A percentile compares a stretch with the other conserved stretches of the same genome.
These are phyloP conservation scores for Theobroma grandiflorum DNA, from an alignment of 441 rosid species.

Conservation along the genomic window DNA sequence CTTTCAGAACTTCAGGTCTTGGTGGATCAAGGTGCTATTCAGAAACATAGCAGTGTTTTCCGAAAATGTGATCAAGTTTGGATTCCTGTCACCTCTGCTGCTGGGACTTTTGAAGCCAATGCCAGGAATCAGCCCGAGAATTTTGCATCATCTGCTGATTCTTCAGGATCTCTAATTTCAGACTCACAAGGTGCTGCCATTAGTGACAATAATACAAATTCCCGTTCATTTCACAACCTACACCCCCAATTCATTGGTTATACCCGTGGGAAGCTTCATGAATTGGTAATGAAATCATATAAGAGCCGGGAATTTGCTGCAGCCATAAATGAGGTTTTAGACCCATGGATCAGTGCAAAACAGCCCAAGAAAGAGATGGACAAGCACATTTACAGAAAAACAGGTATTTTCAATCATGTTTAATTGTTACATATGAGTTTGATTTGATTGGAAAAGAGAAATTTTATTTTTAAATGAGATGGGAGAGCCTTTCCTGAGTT, in stretches of 20 bases:
- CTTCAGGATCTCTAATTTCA: slow-evolving; percentile 46
- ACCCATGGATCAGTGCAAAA: slow-evolving; percentile 95
- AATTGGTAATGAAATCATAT: slow-evolving; percentile 96
- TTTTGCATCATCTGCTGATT: slow-evolving; percentile 45
- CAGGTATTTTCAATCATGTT: slow-evolving; percentile 59
- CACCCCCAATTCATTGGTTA: slow-evolving; percentile 98
- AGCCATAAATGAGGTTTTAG: slow-evolving; percentile 95
- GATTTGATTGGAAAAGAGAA: background rate
- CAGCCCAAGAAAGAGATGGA: slow-evolving; percentile 96
- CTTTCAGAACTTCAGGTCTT: slow-evolving; percentile 79
- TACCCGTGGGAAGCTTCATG: slow-evolving; percentile 95
- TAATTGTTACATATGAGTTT: slow-evolving; percentile 3
- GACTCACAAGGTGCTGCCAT: slow-evolving; percentile 40
- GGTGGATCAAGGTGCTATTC: slow-evolving; percentile 76
- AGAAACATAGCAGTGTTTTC: slow-evolving; percentile 80
- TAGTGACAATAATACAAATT: slow-evolving; percentile 40
- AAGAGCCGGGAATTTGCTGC: slow-evolving; percentile 98
- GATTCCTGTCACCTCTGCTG: slow-evolving; percentile 74
- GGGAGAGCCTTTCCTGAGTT: background rate
- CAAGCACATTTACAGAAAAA: slow-evolving; percentile 74
- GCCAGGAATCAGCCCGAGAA: slow-evolving; percentile 44
- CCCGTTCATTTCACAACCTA: slow-evolving; percentile 61
- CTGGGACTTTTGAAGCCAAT: slow-evolving; percentile 53
- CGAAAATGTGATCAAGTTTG: slow-evolving; percentile 90
- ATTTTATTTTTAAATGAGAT: slow-evolving; percentile 12